Conservation (phyloP, 2,329 filamentous ascomycete genomes). For the Talaromyces sp. region DNA sequence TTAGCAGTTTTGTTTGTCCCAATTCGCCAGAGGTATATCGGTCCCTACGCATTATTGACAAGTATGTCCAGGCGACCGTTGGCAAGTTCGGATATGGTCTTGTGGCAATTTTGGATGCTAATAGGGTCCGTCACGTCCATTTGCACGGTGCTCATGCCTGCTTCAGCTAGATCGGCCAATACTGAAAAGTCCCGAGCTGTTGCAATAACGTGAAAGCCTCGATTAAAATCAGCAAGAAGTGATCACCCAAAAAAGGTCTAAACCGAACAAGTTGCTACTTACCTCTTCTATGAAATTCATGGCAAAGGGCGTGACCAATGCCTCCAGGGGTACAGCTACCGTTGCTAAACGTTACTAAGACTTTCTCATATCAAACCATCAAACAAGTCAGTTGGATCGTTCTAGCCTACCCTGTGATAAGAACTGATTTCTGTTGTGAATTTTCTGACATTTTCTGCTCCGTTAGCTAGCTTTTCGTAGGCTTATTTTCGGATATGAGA, state of each 20-base stretch:
- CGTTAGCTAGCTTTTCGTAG: background rate
- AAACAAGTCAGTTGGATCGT: background rate
- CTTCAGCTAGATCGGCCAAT: background rate
- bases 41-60: slow-evolving; percentile 4
- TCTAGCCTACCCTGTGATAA: background rate
- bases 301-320: background rate
- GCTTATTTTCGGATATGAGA: background rate
- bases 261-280: background rate
- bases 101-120: slow-evolving; percentile 2
- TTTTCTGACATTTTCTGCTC: background rate
- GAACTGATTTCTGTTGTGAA: background rate
- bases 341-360: background rate
- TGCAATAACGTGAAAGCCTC: background rate
- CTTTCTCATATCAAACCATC: background rate
- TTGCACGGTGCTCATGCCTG: background rate
- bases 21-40: background rate
- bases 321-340: background rate
- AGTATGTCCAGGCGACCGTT: background rate
- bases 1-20: background rate
- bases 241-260: background rate
- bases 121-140: background rate
- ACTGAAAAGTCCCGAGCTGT: background rate
- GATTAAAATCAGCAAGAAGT: background rate
- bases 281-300: slow-evolving; percentile 2
- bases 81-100: background rate